phyloP scores from a whole-genome alignment of 768 basidiomycete species.

The Cubamyces lactineus region DNA sequence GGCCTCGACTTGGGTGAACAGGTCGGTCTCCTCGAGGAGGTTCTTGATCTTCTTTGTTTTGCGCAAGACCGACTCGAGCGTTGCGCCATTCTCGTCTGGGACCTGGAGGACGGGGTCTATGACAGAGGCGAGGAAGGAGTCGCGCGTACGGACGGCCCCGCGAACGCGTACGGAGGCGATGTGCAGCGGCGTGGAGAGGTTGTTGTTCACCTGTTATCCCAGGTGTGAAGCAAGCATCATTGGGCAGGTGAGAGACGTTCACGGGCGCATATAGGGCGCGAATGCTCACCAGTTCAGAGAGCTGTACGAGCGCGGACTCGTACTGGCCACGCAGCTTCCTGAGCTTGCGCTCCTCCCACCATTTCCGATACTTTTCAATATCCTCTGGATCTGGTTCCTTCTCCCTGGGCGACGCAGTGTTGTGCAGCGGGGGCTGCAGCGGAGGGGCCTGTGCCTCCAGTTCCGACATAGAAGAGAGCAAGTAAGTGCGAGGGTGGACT shows the following conservation, averaged over 20 bases:
- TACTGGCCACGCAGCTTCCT: conserved; percentile 76
- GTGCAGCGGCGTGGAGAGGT: conserved; percentile 64
- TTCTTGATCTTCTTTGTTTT: conserved; percentile 69
- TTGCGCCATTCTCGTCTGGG: conserved; percentile 25
- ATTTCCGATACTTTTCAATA: conserved; percentile 60
- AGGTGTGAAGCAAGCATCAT: neutral
- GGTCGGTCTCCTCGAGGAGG: conserved; percentile 70
- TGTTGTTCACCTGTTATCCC: conserved; percentile 59
- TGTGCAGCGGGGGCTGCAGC: conserved; percentile 55
- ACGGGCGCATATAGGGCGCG: no score
- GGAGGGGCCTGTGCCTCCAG: conserved; percentile 32
- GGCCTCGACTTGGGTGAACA: conserved; percentile 72
- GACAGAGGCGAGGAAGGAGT: conserved; percentile 80
- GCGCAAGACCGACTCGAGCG: conserved; percentile 70
- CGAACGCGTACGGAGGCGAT: conserved; percentile 82
- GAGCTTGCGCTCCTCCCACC: conserved; percentile 76
- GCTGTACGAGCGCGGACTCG: conserved; percentile 64
- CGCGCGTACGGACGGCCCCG: conserved; percentile 73
- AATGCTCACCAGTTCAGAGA: conserved; percentile 62
- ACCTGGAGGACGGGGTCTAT: conserved; percentile 53
- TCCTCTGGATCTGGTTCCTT: conserved; percentile 54
- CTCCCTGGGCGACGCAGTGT: conserved; percentile 57
- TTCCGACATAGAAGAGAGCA: conserved; percentile 26
- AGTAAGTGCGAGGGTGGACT: neutral
- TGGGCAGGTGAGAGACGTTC: neutral